Base-by-base conservation (phyloP, 352 stramenopile species). In the Globisporangium cederbergense region DNA sequence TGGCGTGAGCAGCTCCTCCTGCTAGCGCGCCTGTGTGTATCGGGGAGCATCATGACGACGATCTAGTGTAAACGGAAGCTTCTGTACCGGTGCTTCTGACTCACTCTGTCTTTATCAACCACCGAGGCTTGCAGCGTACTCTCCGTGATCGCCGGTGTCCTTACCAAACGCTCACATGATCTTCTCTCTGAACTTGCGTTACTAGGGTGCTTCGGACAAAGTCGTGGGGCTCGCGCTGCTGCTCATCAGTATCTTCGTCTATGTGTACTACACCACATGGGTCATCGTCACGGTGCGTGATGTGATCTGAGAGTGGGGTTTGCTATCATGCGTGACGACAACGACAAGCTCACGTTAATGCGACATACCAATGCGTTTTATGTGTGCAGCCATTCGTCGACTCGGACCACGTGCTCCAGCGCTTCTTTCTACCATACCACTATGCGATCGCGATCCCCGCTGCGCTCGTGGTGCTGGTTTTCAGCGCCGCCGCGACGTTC, bases 261-360 rank as follows among this genome's bases (percentile, higher is more conserved):
- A 95, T 66, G 76, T 94, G n/a, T 97, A 97, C 74, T 97, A 97
- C 79, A 96, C 85, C 25, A 68, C 88, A 20, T 97, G 90, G 90
- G 90, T 97, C 53, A 78, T 97, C 66, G 75, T 97, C 49, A 90
- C 90, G 83, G 90, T 97, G 74, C 47, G 68, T 59, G 3, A 38
- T 3, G 18, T 16, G 59, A 13, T 16, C 34, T 46, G 11, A 25
- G 3, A 43, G 3, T 16, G 1, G 3, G 13, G 36, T 34, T 34
- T 54, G 34, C 34, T 5, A 28, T 43, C 30, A 14, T 42, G 50
- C 25, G 20, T 40, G 13, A 25, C 3, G 57, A 30, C 32, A 18
- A 25, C 22, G 46, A 14, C 20, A 38, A 54, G 22, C 20, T 16
- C 22, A 42, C 60, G n/a, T 7, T 52, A 22, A 14, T 62, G 25